Percentiles rank a stretch among this genome's conserved stretches.
These are phyloP conservation scores for Puccinia coronata DNA, from an alignment of 1,284 basidiomycete species.

Conservation along the genomic window DNA sequence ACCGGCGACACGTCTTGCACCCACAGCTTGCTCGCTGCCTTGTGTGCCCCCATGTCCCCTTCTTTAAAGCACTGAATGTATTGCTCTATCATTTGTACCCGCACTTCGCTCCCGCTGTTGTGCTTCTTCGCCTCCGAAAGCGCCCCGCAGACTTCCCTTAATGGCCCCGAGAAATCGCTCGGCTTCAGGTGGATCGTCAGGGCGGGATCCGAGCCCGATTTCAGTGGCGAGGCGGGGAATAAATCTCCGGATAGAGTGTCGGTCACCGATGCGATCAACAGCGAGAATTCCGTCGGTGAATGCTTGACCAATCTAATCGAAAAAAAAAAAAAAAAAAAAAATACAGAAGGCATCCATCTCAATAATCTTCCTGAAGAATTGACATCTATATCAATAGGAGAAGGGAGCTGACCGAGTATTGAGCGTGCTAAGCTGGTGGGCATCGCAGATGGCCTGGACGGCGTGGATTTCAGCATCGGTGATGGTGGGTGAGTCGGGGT, in stretches of 20 bases:
- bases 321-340: too few relatives aligned
- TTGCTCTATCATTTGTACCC: slow-evolving; percentile 71
- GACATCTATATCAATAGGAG: background rate
- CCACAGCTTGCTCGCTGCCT: slow-evolving; percentile 73
- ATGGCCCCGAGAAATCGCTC: slow-evolving; percentile 61
- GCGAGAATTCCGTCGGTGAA: slow-evolving; percentile 64
- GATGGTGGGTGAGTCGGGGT: slow-evolving; percentile 68
- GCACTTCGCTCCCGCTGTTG: slow-evolving; percentile 63
- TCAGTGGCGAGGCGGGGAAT: slow-evolving; percentile 62
- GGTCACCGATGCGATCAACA: slow-evolving; percentile 70
- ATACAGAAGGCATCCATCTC: background rate
- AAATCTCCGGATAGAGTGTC: slow-evolving; percentile 58
- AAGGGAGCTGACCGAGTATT: slow-evolving; percentile 71
- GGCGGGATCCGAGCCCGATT: slow-evolving; percentile 61
- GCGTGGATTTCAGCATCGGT: slow-evolving; percentile 72
- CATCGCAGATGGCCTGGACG: slow-evolving; percentile 73
- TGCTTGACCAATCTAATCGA: slow-evolving; percentile 73
- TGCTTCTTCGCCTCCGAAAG: slow-evolving; percentile 65
- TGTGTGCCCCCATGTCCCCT: slow-evolving; percentile 75
- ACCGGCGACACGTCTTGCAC: slow-evolving; percentile 80
- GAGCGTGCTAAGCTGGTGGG: slow-evolving; percentile 69
- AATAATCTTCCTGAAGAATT: too few relatives aligned
- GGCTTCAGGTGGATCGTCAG: slow-evolving; percentile 71
- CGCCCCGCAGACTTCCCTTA: slow-evolving; percentile 65
- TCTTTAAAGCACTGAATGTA: slow-evolving; percentile 75